These are phyloP conservation scores for Dioscorea cayenensis DNA, from an alignment of 116 monocot genomes.

Conservation along the genomic window DNA sequence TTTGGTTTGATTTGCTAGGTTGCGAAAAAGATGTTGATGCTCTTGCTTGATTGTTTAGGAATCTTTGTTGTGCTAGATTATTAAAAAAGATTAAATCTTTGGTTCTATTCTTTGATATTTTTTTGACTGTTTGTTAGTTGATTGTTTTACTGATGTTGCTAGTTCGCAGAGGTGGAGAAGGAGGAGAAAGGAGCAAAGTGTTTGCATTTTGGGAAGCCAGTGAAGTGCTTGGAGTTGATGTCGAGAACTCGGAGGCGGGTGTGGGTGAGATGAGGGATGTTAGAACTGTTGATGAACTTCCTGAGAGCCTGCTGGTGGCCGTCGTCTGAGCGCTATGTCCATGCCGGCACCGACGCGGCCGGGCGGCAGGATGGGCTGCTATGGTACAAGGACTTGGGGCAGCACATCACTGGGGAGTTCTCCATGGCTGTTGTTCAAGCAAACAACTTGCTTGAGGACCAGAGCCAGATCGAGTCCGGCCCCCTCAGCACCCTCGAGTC, in stretches of 20 bases:
- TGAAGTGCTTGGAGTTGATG: neutral
- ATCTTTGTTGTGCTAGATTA: no score
- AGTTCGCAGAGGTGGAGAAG: neutral
- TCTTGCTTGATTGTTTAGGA: no score
- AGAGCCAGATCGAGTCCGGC: slow-evolving; percentile 68
- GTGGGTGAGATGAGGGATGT: slow-evolving; percentile 54
- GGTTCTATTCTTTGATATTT: neutral
- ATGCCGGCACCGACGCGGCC: slow-evolving; percentile 19
- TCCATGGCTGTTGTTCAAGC: slow-evolving; percentile 79
- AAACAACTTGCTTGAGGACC: slow-evolving; percentile 75
- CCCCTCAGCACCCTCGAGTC: slow-evolving; percentile 39
- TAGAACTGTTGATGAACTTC: slow-evolving; percentile 31
- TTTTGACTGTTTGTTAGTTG: neutral
- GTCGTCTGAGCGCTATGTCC: slow-evolving; percentile 18
- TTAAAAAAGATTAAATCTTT: no score
- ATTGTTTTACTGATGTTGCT: neutral
- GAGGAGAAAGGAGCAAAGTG: neutral
- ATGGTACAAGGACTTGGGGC: slow-evolving; percentile 58
- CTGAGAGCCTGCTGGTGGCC: slow-evolving; percentile 35
- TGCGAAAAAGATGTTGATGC: no score
- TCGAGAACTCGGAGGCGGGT: slow-evolving; percentile 14
- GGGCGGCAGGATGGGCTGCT: slow-evolving; percentile 66
- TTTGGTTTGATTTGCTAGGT: no score
- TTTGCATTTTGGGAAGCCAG: neutral
- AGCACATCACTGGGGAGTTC: slow-evolving; percentile 56